Base-by-base conservation (phyloP, 495 filamentous ascomycete species). In the Penicillium desertorum region DNA sequence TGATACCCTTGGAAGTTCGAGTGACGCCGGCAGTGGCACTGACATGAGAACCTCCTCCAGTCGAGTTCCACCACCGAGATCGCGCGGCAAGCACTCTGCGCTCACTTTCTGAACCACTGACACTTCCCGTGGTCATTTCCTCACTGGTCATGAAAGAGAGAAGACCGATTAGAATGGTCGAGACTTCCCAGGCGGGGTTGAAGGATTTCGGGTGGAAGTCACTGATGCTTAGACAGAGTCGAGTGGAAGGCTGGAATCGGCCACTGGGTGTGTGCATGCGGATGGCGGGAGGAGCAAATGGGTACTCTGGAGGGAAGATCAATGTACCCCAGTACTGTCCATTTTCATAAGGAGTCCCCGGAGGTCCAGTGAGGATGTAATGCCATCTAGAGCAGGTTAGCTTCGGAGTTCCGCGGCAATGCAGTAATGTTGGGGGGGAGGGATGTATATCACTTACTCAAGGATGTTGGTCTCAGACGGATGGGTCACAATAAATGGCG, bases 301-400 rank as follows among this genome's bases (percentile, higher is more conserved):
- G 94, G 71, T 98, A 98, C 76, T 96, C 91, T 9, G 91, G 85
- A 23, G 94, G 94, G 72, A 98, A 98, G 54, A 93, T 87, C 36
- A 98, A 77, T 1, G 95, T 97, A 41, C 94, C 94, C 94, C 94
- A 98, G 77, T 98, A 98, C 69, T 98, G 94, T 37, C 94, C 94
- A 74, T 86, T 84, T 65, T 95, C 86, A 73, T 98, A 98, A 1
- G 94, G 93, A 2, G 94, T 98, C 23, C 88, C 81, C 60, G 93
- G 90, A n/a, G 94, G 94, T 6, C 94, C 95, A 22, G 92, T 96
- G 43, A 98, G 86, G 67, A 98, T 92, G 75, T 96, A 98, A 76
- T 98, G 94, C 94, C 93, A 98, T 80, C 88, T 91, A 56, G n/a
- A 32, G 32, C 27, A 56, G 41, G 53, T 67, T 20, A 54, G 53